Evolutionary conservation across 1,284 basidiomycete species (phyloP).

Genomic region (Xanthoconium separans): DNA sequence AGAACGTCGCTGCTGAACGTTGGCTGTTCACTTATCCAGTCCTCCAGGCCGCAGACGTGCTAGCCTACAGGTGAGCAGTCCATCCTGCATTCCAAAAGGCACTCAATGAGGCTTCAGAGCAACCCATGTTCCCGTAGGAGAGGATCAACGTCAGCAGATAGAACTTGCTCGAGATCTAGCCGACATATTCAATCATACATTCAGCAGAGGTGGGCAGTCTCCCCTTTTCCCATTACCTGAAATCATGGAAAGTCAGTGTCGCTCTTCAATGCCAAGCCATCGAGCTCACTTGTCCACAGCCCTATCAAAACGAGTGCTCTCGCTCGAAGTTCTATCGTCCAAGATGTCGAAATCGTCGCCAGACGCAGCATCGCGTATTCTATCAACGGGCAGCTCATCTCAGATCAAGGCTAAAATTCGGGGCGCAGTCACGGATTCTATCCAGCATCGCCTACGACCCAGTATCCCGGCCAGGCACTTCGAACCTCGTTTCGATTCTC

Average conservation of each 20-base stretch:
- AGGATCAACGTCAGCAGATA: conserved; percentile 94
- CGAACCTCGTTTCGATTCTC: conserved; percentile 82
- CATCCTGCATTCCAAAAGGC: background rate
- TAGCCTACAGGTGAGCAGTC: conserved; percentile 70
- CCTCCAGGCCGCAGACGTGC: conserved; percentile 91
- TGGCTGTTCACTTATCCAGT: conserved; percentile 93
- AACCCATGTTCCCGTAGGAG: conserved; percentile 93
- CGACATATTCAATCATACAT: conserved; percentile 77
- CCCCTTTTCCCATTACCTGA: conserved; percentile 68
- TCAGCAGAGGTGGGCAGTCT: conserved; percentile 38
- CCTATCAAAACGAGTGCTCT: conserved; percentile 74
- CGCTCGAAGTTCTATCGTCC: conserved; percentile 69
- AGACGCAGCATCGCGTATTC: conserved; percentile 78
- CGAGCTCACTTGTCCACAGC: conserved; percentile 51
- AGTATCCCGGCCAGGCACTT: conserved; percentile 71
- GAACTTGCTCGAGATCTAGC: conserved; percentile 87
- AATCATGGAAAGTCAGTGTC: conserved; percentile 69
- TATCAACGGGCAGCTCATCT: conserved; percentile 74
- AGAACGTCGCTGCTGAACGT: conserved; percentile 78
- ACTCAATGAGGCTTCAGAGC: conserved; percentile 47
- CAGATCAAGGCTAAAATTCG: conserved; percentile 75
- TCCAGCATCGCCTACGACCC: conserved; percentile 79
- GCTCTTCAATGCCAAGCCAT: background rate
- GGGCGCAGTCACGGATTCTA: conserved; percentile 84
- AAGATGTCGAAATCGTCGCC: conserved; percentile 98